Conservation (phyloP, 768 basidiomycete species). For the Russula sp. region DNA sequence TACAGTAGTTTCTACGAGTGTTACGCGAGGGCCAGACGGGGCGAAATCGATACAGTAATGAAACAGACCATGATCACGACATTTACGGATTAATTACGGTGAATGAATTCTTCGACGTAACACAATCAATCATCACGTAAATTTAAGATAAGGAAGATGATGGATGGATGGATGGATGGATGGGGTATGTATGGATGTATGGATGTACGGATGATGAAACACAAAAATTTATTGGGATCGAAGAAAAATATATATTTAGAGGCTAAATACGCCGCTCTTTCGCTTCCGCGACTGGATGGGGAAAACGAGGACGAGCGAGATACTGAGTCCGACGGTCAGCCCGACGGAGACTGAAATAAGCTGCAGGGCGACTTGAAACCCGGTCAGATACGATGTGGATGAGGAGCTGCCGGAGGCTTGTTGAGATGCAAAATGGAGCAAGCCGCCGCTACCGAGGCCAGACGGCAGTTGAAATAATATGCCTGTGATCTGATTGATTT, state of each 20-base stretch:
- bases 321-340: constrained; percentile 74
- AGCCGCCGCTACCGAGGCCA: constrained; percentile 75
- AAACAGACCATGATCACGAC: neutral
- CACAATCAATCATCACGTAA: neutral
- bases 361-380: constrained; percentile 73
- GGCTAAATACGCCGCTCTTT: constrained; percentile 61
- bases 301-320: constrained; percentile 63
- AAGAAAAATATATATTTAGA: constrained; percentile 36
- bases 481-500: constrained; percentile 54
- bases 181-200: neutral
- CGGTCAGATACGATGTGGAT: constrained; percentile 57
- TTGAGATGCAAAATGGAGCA: constrained; percentile 64
- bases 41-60: neutral
- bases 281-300: constrained; percentile 57
- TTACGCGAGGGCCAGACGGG: neutral
- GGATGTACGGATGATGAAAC: neutral
- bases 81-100: neutral
- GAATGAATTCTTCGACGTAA: neutral
- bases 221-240: neutral
- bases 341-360: constrained; percentile 76
- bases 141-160: neutral
- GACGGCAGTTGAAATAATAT: constrained; percentile 85
- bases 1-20: too few species aligned
- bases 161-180: too few species aligned
- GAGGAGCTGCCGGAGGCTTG: constrained; percentile 49